Evolutionary conservation across 2,329 filamentous ascomycete species (phyloP).

Genomic region (Aciculosporium take): DNA sequence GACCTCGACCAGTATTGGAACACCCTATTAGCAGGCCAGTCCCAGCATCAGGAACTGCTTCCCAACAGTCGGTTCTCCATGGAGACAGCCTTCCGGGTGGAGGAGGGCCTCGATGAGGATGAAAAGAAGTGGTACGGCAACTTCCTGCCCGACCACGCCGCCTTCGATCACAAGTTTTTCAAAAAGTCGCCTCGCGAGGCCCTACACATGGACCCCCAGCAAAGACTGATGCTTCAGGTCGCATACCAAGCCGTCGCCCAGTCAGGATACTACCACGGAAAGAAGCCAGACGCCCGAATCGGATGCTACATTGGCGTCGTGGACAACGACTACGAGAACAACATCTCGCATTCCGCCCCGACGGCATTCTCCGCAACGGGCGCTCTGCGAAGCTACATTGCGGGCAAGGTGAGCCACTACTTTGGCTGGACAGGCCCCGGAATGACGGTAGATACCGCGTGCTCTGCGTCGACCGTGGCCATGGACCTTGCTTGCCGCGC

Average conservation of each 20-base stretch:
- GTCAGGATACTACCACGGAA: not conserved
- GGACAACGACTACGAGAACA: constrained; percentile 5
- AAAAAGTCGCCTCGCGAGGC: constrained; percentile 58
- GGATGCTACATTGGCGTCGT: constrained; percentile 4
- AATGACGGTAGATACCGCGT: constrained; percentile 6
- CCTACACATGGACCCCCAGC: constrained; percentile 36
- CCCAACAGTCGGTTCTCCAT: not conserved
- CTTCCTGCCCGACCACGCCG: constrained; percentile 46
- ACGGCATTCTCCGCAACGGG: constrained; percentile 3
- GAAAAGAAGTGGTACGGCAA: not conserved
- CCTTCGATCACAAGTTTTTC: constrained; percentile 56
- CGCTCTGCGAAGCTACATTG: not conserved
- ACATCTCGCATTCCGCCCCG: not conserved
- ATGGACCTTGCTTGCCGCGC: constrained; percentile 3
- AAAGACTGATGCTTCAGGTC: constrained; percentile 1
- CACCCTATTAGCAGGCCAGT: constrained; percentile 8
- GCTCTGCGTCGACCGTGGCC: constrained; percentile 3
- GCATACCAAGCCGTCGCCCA: not conserved
- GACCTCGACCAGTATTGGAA: constrained; percentile 22
- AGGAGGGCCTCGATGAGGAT: not conserved
- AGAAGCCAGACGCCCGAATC: not conserved
- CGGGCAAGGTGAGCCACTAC: constrained; percentile 5
- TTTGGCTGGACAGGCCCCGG: constrained; percentile 5
- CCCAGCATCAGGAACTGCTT: constrained; percentile 8
- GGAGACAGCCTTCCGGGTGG: not conserved